Evolutionary conservation across 2,329 filamentous ascomycete species (phyloP), one percentile per base, ranked within the genome.

Genomic region (Xylaria digitata): DNA sequence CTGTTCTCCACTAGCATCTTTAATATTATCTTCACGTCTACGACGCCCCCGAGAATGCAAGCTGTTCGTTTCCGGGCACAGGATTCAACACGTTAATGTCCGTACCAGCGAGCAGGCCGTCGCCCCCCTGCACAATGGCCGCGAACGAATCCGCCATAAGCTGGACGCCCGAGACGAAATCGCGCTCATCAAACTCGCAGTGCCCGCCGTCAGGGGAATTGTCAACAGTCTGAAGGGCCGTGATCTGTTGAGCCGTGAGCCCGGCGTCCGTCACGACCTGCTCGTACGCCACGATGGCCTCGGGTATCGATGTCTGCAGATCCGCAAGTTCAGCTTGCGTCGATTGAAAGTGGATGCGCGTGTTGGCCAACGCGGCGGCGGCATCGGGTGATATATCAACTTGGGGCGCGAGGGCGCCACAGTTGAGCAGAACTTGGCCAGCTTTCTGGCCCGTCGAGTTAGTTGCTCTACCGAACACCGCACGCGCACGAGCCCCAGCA

Each of bases 291-390:
- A 71, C 64, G 34, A 88, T 78, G 13, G 85, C 80, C 62, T 80
- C 74, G 0, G 85, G 86, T 42, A 89, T 87, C 6, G 80, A 78
- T 0, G 71, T 74, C 72, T 88, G 85, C 48, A 88, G 79, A 8
- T 78, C 68, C 2, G 78, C 71, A 3, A 88, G 80, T 73, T 88
- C 86, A 30, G 81, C 76, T 70, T 83, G 79, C 3, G 85, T 87
- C 65, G 80, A 84, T 77, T 89, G 86, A 75, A 83, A 88, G 74
- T 89, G 86, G 21, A 89, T 83, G 60, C 81, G 80, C 30, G 85
- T 86, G 57, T 77, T 81, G 1, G 78, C 73, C 61, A 84, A 75
- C 32, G 85, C 80, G 0, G 78, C 80, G 0, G 76, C 75, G 2
- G 73, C 72, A 3, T 79, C 77, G 65, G 83, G 77, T 17, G 80